Conservation (phyloP, 257 asterid species). For the Gentiana straminea region DNA sequence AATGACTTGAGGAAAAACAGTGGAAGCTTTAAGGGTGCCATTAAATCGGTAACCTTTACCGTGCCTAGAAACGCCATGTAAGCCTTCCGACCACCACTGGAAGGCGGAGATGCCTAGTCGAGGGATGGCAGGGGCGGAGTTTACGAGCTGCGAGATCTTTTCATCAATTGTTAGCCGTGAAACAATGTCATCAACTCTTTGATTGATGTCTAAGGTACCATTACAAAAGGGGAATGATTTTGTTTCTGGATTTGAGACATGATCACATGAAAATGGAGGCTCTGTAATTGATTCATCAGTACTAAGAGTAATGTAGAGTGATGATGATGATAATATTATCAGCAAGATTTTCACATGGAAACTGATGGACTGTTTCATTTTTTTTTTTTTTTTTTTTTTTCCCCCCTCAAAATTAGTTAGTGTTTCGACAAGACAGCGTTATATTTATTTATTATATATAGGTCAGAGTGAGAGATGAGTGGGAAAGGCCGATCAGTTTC, state of each 20-base stretch:
- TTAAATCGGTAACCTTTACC: conserved; percentile 37
- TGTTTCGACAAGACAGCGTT: too few relatives aligned
- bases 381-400: too few relatives aligned
- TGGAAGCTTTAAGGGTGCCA: conserved; percentile 44
- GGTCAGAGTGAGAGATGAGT: too few relatives aligned
- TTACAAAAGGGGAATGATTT: conserved; percentile 43
- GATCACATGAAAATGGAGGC: conserved; percentile 57
- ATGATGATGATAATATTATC: neutral
- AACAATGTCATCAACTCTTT: conserved; percentile 40
- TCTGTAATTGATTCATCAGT: conserved; percentile 6
- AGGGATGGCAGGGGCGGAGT: conserved; percentile 45
- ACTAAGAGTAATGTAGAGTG: neutral
- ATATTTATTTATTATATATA: too few relatives aligned
- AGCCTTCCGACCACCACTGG: conserved; percentile 79
- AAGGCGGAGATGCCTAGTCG: conserved; percentile 56
- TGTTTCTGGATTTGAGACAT: conserved; percentile 23
- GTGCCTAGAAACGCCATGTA: conserved; percentile 54
- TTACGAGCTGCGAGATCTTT: conserved; percentile 48
- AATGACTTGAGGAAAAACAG: conserved; percentile 48
- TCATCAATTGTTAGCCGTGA: conserved; percentile 56
- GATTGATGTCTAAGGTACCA: conserved; percentile 16
- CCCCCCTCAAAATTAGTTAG: too few relatives aligned
- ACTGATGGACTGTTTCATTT: neutral
- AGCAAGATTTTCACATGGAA: neutral
- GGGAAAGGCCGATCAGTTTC: too few relatives aligned